Percentiles rank a stretch among this genome's conserved stretches.
phyloP scores from a whole-genome alignment of 2,329 filamentous ascomycete genomes.

The Scleromitrula shiraiana region DNA sequence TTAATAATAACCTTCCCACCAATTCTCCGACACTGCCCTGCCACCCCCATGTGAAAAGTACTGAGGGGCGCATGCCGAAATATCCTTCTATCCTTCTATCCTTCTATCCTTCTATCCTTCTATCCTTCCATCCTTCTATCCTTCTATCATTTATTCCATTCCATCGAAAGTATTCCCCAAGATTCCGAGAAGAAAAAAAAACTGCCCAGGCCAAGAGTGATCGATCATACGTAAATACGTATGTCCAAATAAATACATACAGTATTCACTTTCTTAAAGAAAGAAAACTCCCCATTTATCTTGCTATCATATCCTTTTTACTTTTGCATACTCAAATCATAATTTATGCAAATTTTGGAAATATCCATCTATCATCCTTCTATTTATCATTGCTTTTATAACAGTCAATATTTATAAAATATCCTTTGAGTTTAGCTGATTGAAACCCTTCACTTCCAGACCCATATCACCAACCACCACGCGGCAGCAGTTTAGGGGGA shows the following conservation, averaged over 20 bases:
- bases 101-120: no score
- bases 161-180: no score
- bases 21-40: background rate
- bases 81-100: background rate
- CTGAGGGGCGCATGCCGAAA: background rate
- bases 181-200: no score
- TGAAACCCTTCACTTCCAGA: background rate
- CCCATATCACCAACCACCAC: slow-evolving; percentile 4
- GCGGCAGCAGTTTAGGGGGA: slow-evolving; percentile 1
- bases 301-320: background rate
- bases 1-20: background rate
- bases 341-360: background rate
- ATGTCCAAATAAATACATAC: background rate
- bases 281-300: background rate
- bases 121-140: no score
- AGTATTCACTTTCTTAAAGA: background rate
- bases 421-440: background rate
- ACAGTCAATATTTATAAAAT: background rate
- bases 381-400: background rate
- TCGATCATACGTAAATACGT: background rate
- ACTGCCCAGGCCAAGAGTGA: no score
- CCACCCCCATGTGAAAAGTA: background rate
- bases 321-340: background rate
- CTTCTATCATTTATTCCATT: no score
- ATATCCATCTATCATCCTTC: background rate